Evolutionary conservation across 2,329 filamentous ascomycete genomes (phyloP).

Genomic region (Aspergillus brasiliensis): DNA sequence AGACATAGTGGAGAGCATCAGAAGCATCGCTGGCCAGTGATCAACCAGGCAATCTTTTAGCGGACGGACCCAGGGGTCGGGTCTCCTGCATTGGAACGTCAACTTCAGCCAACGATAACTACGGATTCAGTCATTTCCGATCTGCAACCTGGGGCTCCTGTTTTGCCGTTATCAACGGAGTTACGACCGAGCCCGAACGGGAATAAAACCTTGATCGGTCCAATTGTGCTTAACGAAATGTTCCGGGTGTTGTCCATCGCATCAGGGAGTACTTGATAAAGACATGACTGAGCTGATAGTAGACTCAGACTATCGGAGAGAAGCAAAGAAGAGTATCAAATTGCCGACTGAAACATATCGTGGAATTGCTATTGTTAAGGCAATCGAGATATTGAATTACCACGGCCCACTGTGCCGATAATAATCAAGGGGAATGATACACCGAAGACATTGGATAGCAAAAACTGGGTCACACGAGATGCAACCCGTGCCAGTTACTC

Average conservation of each 20-base stretch:
- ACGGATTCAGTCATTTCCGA: background rate
- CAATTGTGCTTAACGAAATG: background rate
- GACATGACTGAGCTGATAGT: background rate
- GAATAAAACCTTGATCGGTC: background rate
- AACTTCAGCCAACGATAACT: background rate
- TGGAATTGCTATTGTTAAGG: background rate
- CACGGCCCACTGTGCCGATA: background rate
- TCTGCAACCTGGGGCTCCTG: background rate
- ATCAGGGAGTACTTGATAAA: background rate
- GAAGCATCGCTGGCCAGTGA: conserved; percentile 13
- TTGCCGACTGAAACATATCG: background rate
- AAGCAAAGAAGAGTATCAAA: background rate
- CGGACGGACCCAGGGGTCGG: background rate
- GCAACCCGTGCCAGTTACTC: background rate
- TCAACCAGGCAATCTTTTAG: background rate
- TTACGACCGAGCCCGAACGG: background rate
- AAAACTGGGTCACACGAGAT: background rate
- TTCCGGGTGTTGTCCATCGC: background rate
- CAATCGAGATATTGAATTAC: background rate
- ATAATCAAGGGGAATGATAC: background rate
- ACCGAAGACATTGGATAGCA: background rate
- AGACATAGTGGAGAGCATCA: conserved; percentile 8
- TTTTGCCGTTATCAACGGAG: background rate
- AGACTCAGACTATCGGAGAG: background rate
- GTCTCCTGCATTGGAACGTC: background rate